phyloP scores from a whole-genome alignment of 192 early-diverging fungal genomes.

The Dissophora globulifera region DNA sequence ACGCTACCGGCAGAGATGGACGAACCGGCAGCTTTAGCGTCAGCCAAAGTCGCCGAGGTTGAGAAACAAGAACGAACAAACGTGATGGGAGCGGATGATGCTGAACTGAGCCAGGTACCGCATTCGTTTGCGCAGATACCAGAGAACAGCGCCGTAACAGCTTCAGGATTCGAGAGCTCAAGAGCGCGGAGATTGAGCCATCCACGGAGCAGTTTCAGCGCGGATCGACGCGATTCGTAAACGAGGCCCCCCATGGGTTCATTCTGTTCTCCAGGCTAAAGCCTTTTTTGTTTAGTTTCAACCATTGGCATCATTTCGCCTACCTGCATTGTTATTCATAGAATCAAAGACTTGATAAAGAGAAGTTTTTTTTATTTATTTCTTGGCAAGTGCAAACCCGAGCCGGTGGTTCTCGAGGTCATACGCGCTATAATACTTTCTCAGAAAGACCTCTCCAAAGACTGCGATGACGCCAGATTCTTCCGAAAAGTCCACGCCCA shows the following conservation, averaged over 20 bases:
- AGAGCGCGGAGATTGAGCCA: constrained; percentile 18
- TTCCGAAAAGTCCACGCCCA: constrained; percentile 89
- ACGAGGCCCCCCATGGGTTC: too few relatives aligned
- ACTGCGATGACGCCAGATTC: constrained; percentile 83
- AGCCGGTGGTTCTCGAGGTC: constrained; percentile 74
- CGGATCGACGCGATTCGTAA: too few relatives aligned
- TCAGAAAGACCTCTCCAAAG: constrained; percentile 82
- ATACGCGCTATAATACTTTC: constrained; percentile 79
- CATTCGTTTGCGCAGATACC: constrained; percentile 2
- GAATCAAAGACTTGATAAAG: too few relatives aligned
- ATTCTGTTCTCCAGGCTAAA: too few relatives aligned
- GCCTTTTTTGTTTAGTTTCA: too few relatives aligned
- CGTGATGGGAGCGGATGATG: too few relatives aligned
- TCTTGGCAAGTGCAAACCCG: constrained; percentile 59
- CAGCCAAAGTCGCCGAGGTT: too few relatives aligned
- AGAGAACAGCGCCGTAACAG: not conserved
- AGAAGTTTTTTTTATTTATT: constrained; percentile 4
- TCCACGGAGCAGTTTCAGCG: constrained; percentile 32
- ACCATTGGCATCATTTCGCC: too few relatives aligned
- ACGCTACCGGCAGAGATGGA: constrained; percentile 18
- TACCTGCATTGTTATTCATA: too few relatives aligned
- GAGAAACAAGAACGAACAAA: constrained; percentile 13
- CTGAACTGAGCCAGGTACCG: too few relatives aligned
- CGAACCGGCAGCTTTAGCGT: constrained; percentile 14
- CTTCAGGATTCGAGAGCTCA: constrained; percentile 16